Evolutionary conservation across 2,329 filamentous ascomycete genomes (phyloP), one percentile per base, ranked within the genome.

Genomic region (Colletotrichum tabaci): DNA sequence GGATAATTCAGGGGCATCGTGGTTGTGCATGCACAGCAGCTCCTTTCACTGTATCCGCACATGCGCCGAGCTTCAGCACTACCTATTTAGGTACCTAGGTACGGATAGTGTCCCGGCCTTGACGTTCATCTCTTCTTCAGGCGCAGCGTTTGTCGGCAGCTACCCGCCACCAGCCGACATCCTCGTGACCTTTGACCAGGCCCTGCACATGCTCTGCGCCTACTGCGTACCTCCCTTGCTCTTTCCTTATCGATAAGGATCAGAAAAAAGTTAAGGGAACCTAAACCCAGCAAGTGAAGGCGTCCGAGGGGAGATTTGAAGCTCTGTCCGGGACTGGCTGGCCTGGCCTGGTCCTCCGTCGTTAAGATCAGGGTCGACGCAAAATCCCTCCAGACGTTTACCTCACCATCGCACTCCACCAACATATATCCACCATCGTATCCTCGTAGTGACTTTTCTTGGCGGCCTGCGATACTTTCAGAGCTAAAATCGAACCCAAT

Each of bases 181-280:
- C 57, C 68, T 35, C 64, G 65, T 68, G 68, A 71, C 65, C 50
- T 71, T 62, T 13, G 35, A 8, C 42, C 42, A 46, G 61, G 56
- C 67, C 47, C 56, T 67, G 63, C 50, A 56, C 67, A 21, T 44
- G 61, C 47, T 35, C 67, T 60, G 42, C 57, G 42, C 52, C 30
- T 30, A 30, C 30, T 30, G 6, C 30, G 8, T 57, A 57, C 53
- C 26, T 53, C 38, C 67, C 67, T 23, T 42, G 64, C 16, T 42
- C 56, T 16, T n/a, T 6, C 26, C 52, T 71, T 71, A 71, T 71
- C 68, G 68, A 71, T 71, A 71, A 71, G 68, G 40, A 67, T 35
- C 40, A 38, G 62, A 58, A 53, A 71, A 71, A 71, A 71, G 68
- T 71, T 57, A 71, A 71, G 68, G 68, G 66, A 64, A 69, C 68